phyloP scores from a whole-genome alignment of 139 green algal genomes.

The Micractinium conductrix region DNA sequence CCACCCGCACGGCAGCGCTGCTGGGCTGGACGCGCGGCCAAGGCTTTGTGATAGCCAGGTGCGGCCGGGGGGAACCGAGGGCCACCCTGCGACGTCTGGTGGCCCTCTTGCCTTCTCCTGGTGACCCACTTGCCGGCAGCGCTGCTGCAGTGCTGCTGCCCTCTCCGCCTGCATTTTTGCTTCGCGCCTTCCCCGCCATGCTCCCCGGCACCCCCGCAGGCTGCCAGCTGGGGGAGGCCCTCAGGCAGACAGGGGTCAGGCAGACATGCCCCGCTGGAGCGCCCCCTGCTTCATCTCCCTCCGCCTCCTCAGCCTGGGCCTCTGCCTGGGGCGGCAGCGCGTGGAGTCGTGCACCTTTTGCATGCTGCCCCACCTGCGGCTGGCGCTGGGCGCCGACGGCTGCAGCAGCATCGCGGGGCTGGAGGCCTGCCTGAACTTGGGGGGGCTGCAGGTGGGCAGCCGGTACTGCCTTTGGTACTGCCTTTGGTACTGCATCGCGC shows the following conservation, averaged over 20 bases:
- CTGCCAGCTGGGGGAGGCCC: neutral
- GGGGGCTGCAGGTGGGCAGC: neutral
- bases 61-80: too few species aligned
- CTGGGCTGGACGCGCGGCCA: neutral
- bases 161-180: neutral
- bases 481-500: too few species aligned
- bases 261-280: constrained; percentile 5
- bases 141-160: too few species aligned
- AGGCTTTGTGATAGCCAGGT: constrained; percentile 10
- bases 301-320: neutral
- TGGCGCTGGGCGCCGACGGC: neutral
- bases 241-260: constrained; percentile 15
- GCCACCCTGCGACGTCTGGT: neutral
- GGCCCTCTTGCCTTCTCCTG: neutral
- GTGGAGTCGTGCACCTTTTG: neutral
- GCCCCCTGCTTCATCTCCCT: constrained; percentile 7
- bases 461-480: too few species aligned
- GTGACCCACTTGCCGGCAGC: too few species aligned
- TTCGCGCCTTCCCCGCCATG: neutral
- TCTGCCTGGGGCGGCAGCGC: neutral
- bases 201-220: neutral
- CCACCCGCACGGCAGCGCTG: neutral
- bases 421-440: constrained; percentile 15
- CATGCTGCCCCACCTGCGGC: constrained; percentile 15
- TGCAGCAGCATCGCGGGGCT: neutral